Evolutionary conservation across 2,329 filamentous ascomycete genomes (phyloP).

Genomic region (Botrytis squamosa): DNA sequence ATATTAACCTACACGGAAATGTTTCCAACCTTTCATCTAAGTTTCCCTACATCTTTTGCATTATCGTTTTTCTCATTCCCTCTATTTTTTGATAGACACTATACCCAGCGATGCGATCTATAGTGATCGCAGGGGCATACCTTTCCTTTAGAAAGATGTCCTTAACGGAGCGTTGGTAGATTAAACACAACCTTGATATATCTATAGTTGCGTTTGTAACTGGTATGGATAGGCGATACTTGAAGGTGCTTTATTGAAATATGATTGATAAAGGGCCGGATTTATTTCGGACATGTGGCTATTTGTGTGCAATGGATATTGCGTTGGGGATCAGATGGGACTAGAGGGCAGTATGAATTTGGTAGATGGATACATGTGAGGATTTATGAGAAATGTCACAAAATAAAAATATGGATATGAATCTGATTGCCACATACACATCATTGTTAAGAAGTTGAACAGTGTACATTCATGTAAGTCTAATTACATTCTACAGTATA

Average conservation of each 20-base stretch:
- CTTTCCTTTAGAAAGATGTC: slow-evolving; percentile 64
- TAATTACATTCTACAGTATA: not conserved
- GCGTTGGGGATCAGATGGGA: not conserved
- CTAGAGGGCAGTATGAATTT: not conserved
- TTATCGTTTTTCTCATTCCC: not conserved
- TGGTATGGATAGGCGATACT: slow-evolving; percentile 30
- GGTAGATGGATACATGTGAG: not conserved
- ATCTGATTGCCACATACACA: not conserved
- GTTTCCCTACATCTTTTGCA: slow-evolving; percentile 12
- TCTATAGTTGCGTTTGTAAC: slow-evolving; percentile 22
- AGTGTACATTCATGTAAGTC: not conserved
- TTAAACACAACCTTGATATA: slow-evolving; percentile 30
- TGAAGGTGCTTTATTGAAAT: slow-evolving; percentile 40
- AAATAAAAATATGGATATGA: not conserved
- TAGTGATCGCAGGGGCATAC: slow-evolving; percentile 69
- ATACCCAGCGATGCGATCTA: slow-evolving; percentile 70
- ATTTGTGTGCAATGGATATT: not conserved
- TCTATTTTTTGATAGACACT: not conserved
- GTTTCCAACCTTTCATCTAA: not conserved
- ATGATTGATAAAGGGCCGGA: slow-evolving; percentile 39
- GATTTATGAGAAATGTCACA: not conserved
- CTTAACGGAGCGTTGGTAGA: slow-evolving; percentile 83
- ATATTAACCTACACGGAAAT: not conserved
- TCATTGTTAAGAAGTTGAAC: not conserved
- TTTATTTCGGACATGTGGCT: slow-evolving; percentile 39